These are phyloP conservation scores for Trypanosomatidae sp. DNA, from an alignment of 208 protist genomes.

Conservation along the genomic window DNA sequence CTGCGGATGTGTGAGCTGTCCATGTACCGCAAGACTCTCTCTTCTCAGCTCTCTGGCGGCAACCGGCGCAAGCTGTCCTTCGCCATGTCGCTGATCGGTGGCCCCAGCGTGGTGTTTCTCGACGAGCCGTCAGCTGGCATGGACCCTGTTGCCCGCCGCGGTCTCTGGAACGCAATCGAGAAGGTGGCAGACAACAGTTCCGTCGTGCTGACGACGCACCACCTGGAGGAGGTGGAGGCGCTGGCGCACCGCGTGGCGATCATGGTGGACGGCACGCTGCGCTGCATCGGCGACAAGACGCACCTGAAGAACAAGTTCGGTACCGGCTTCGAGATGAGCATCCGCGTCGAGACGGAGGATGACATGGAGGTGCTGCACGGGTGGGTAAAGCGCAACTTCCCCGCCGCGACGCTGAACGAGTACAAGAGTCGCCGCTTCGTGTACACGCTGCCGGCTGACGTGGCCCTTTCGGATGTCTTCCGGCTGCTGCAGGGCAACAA, in stretches of 20 bases:
- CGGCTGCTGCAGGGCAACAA: conserved; percentile 34
- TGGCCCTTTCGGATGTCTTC: conserved; percentile 41
- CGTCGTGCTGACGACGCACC: conserved; percentile 92
- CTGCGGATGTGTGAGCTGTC: conserved; percentile 32
- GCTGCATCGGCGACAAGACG: conserved; percentile 77
- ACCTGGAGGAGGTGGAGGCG: conserved; percentile 93
- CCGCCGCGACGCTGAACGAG: conserved; percentile 32
- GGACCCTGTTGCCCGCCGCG: conserved; percentile 55
- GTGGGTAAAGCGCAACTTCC: conserved; percentile 46
- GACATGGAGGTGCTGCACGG: conserved; percentile 25
- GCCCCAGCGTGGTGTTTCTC: conserved; percentile 51
- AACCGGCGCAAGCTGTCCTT: conserved; percentile 70
- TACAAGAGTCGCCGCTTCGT: conserved; percentile 43
- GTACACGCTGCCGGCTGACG: conserved; percentile 38
- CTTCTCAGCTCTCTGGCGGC: conserved; percentile 47
- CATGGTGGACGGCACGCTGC: conserved; percentile 79
- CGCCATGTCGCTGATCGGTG: conserved; percentile 61
- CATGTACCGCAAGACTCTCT: conserved; percentile 26
- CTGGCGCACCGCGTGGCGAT: conserved; percentile 75
- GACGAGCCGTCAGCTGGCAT: conserved; percentile 77
- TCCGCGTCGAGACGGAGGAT: conserved; percentile 28
- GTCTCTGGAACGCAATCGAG: conserved; percentile 70
- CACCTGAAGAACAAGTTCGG: conserved; percentile 77
- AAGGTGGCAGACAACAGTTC: conserved; percentile 57
- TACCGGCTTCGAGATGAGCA: conserved; percentile 60